Evolutionary conservation across 257 asterid species (phyloP).

Genomic region (Primulina eburnea): DNA sequence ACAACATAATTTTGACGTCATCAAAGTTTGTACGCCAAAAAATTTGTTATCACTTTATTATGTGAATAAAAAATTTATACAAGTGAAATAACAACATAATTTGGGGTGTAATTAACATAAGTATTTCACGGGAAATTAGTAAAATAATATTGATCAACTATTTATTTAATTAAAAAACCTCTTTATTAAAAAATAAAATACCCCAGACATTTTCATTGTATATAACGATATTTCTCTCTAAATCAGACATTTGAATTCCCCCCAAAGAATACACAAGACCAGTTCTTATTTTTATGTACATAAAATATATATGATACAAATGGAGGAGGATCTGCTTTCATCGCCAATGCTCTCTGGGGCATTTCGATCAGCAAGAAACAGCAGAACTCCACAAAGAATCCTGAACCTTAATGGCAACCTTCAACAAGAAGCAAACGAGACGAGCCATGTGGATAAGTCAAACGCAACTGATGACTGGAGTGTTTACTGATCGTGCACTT

Average conservation of each 20-base stretch:
- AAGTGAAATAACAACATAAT: too few species aligned
- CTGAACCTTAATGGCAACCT: not conserved
- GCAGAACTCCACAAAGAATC: not conserved
- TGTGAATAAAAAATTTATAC: too few species aligned
- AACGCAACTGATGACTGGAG: constrained; percentile 22
- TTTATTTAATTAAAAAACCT: too few species aligned
- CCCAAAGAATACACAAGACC: not conserved
- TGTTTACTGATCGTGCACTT: constrained; percentile 28
- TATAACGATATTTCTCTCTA: too few species aligned
- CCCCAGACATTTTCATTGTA: too few species aligned
- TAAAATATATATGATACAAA: not conserved
- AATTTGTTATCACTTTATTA: too few species aligned
- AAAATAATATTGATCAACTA: too few species aligned
- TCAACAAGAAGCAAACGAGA: not conserved
- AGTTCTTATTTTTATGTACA: not conserved
- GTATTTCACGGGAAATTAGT: too few species aligned
- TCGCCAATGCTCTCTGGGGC: not conserved
- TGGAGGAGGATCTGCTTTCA: not conserved
- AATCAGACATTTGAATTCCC: not conserved
- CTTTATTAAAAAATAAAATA: too few species aligned
- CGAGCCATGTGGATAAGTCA: not conserved
- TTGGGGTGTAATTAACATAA: too few species aligned
- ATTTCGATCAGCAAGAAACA: not conserved
- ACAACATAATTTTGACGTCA: too few species aligned
- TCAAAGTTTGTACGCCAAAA: too few species aligned